phyloP scores from a whole-genome alignment of 805 yeast genomes.

The Teunomyces tritomae region DNA sequence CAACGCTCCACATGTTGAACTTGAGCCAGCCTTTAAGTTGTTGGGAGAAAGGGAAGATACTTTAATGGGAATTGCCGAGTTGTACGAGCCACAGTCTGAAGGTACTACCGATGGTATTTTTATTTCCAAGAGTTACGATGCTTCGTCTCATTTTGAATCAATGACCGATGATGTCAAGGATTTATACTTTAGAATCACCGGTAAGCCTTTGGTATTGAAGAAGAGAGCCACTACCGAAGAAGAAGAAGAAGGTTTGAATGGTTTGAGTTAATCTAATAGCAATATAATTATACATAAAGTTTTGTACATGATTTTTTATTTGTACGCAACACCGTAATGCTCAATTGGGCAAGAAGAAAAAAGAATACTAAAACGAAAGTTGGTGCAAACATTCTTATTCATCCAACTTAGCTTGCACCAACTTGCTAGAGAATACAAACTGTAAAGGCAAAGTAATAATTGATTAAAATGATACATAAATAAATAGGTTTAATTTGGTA shows the following conservation, averaged over 20 bases:
- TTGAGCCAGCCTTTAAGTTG: conserved; percentile 90
- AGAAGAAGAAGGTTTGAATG: conserved; percentile 44
- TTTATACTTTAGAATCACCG: conserved; percentile 85
- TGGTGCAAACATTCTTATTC: too few species aligned
- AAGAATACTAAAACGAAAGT: too few species aligned
- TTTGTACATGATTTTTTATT: too few species aligned
- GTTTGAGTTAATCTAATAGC: conserved; percentile 12
- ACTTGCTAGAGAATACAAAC: too few species aligned
- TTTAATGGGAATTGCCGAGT: conserved; percentile 89
- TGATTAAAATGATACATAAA: too few species aligned
- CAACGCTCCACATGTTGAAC: conserved; percentile 84
- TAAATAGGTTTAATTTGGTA: too few species aligned
- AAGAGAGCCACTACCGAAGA: conserved; percentile 69
- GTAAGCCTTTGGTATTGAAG: conserved; percentile 85
- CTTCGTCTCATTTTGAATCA: conserved; percentile 92
- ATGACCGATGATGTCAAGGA: conserved; percentile 97
- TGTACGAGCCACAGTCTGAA: conserved; percentile 82
- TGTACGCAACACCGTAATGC: too few species aligned
- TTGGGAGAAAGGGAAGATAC: conserved; percentile 79
- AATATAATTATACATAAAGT: not conserved
- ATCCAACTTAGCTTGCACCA: too few species aligned
- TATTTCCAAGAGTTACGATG: conserved; percentile 87
- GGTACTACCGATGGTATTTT: conserved; percentile 78
- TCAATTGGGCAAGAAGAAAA: too few species aligned
- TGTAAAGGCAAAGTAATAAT: too few species aligned